phyloP scores from a whole-genome alignment of 495 filamentous ascomycete genomes.

The Penicillium soppii region DNA sequence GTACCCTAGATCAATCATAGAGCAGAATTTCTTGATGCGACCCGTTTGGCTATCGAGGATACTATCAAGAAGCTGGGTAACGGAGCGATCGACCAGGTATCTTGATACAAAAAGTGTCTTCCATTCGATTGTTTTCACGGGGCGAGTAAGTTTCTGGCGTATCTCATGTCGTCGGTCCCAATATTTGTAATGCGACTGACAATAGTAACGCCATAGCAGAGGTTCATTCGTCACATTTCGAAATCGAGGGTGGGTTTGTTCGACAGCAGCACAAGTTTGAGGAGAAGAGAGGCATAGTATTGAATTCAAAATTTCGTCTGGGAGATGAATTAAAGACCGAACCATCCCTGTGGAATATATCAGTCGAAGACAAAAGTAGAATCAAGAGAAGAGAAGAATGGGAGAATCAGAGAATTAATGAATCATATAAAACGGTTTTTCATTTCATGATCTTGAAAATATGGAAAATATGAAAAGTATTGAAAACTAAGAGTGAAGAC shows the following conservation, averaged over 20 bases:
- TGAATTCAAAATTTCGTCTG: slow-evolving; percentile 72
- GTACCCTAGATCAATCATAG: slow-evolving; percentile 70
- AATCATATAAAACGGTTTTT: too few species aligned
- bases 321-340: slow-evolving; percentile 49
- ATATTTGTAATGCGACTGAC: slow-evolving; percentile 60
- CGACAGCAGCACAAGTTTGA: slow-evolving; percentile 41
- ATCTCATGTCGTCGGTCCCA: slow-evolving; percentile 74
- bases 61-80: slow-evolving; percentile 61
- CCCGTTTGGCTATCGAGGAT: slow-evolving; percentile 67
- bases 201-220: slow-evolving; percentile 78
- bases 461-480: too few species aligned
- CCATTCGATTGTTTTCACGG: slow-evolving; percentile 69
- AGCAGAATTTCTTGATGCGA: slow-evolving; percentile 66
- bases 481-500: neutral
- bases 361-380: neutral
- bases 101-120: slow-evolving; percentile 66
- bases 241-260: slow-evolving; percentile 63
- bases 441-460: neutral
- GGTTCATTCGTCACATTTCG: slow-evolving; percentile 64
- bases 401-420: neutral
- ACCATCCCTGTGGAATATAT: slow-evolving; percentile 35
- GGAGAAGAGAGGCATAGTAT: slow-evolving; percentile 64
- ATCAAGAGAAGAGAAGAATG: neutral
- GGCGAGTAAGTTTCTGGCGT: slow-evolving; percentile 48
- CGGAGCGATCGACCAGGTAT: slow-evolving; percentile 50